Percentiles rank a stretch among this genome's conserved stretches.
Conservation (phyloP, 129 eudicot species). For the Daucus carota region DNA sequence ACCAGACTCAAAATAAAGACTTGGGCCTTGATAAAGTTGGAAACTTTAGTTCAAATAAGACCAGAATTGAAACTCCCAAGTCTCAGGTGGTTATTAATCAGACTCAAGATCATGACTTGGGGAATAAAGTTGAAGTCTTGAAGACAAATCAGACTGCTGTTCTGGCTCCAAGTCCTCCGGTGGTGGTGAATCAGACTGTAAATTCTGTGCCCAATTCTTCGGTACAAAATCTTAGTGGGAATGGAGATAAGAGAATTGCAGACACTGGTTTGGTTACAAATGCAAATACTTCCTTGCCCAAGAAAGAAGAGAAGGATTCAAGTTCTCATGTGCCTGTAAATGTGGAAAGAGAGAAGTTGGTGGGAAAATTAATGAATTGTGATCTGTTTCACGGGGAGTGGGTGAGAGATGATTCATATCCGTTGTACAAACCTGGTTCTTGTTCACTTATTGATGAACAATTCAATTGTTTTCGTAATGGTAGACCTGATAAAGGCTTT, state of each 20-base stretch:
- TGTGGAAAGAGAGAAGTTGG: constrained; percentile 16
- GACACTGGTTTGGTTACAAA: neutral
- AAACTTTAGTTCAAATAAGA: neutral
- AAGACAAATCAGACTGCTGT: neutral
- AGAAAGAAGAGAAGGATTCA: constrained; percentile 4
- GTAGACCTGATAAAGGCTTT: constrained; percentile 10
- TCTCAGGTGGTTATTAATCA: neutral
- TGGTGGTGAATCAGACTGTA: neutral
- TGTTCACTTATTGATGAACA: constrained; percentile 6
- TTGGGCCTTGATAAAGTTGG: neutral
- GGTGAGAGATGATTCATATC: constrained; percentile 2
- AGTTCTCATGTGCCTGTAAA: neutral
- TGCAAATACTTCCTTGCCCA: constrained; percentile 10
- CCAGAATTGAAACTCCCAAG: neutral
- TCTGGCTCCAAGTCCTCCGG: neutral
- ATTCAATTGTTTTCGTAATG: neutral
- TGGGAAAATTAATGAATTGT: constrained; percentile 2
- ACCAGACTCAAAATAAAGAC: neutral
- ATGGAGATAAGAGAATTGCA: neutral
- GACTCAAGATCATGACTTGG: neutral
- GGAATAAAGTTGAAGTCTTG: constrained; percentile 2
- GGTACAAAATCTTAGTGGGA: constrained; percentile 1
- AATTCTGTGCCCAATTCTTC: neutral
- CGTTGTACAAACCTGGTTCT: neutral
- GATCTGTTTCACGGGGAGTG: constrained; percentile 5